A percentile compares a stretch with the other conserved stretches of the same genome.
Evolutionary conservation across 352 stramenopile species (phyloP).

Genomic region (Pythium periplocum): DNA sequence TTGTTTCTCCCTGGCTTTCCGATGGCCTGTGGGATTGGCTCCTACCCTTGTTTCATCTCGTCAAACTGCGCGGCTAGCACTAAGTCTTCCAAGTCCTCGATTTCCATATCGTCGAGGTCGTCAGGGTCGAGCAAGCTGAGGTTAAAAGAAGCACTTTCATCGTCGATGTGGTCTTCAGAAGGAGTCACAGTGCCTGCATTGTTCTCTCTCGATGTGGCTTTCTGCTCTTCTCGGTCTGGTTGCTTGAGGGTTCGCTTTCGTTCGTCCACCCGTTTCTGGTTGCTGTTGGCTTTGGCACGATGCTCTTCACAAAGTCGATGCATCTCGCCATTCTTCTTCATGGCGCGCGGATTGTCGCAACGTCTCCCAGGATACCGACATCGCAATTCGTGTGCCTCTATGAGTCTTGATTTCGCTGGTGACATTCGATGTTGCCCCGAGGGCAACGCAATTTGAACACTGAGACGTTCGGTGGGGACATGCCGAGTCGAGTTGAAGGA

Average conservation of each 20-base stretch:
- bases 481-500: no score
- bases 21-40: no score
- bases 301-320: constrained; percentile 27
- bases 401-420: neutral
- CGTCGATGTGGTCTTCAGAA: neutral
- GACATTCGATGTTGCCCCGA: neutral
- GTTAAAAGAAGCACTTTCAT: neutral
- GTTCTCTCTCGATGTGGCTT: no score
- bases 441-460: neutral
- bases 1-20: no score
- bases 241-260: constrained; percentile 2
- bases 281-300: constrained; percentile 21
- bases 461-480: constrained; percentile 1
- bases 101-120: constrained; percentile 11
- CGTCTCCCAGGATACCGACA: constrained; percentile 13
- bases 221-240: no score
- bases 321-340: constrained; percentile 25
- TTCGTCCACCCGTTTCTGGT: constrained; percentile 7
- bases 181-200: neutral
- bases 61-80: constrained; percentile 9
- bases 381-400: constrained; percentile 12
- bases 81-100: constrained; percentile 11
- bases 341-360: constrained; percentile 19
- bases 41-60: neutral
- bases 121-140: constrained; percentile 6